Evolutionary conservation across 805 yeast genomes (phyloP), one percentile per base, ranked within the genome.

Genomic region (Candida golubevii): DNA sequence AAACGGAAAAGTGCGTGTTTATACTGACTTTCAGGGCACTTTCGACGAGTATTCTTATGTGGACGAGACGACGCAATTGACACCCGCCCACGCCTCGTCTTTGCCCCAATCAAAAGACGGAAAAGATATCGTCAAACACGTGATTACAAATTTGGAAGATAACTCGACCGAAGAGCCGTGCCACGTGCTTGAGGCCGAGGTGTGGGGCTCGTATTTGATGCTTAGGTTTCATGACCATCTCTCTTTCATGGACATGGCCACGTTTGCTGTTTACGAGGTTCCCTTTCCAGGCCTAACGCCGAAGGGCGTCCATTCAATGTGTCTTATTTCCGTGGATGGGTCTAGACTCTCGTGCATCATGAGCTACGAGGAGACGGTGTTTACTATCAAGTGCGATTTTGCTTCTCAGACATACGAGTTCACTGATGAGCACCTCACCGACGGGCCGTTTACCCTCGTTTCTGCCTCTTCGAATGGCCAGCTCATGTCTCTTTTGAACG

Each of bases 21-120:
- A 85, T 61, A 62, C 70, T 35, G 89, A 85, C 54, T 79, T 84
- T 49, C 77, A 78, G 15, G 85, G 87, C 4, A 82, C 78, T 36
- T 87, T 85, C 58, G 70, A 71, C 38, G 88, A 82, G 53, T 74
- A 70, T 52, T 38, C 43, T 8, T 67, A 49, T 41, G 56, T 58
- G 7, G 47, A 32, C 14, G 33, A 44, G 15, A 31, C 30, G 18
- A 28, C 9, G n/a, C n/a, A 10, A 10, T 11, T 12, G 32, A 29
- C 11, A 29, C 32, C 32, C n/a, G 11, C 32, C 4, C 34, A 12
- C 23, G 31, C 32, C 26, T 29, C 9, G 11, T 33, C 6, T 1
- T 10, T 6, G 10, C 33, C 39, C 13, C 12, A 29, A 13, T 18
- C 5, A 18, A 3, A 18, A 18, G 13, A 31, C 26, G 39, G 11